Base-by-base conservation (phyloP, 2,329 filamentous ascomycete species). In the Alternaria ventricosa region DNA sequence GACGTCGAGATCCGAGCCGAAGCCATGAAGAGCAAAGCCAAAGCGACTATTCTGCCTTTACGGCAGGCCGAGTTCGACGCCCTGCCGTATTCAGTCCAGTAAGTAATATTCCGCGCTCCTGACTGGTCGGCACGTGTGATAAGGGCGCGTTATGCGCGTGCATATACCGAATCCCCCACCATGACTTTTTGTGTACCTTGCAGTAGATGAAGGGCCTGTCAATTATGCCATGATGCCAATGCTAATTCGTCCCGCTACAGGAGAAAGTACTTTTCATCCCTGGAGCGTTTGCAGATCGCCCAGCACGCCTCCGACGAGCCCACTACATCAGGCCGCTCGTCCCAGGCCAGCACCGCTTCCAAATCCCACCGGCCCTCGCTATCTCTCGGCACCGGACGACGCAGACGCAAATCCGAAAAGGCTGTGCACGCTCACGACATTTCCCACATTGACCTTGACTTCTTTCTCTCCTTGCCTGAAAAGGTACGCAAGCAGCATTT, bases 401-500 rank as follows among this genome's bases (percentile, higher is more conserved):
- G 66, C 70, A 77, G 44, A 72, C 77, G 61, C 82, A 83, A 68
- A 71, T 71, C 61, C 67, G 57, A 78, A 22, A 78, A 71, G 50
- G 58, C 71, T 47, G 71, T 60, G 57, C 69, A 73, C 53, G 67
- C 75, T 62, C 76, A 67, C 75, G 72, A 68, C 72, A 79, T 79
- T 66, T 80, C 85, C 57, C 84, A 85, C 59, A 84, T 85, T 28
- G 88, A 92, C 71, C 87, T 87, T 58, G 84, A 87, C 66, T 93
- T 91, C 83, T 94, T 90, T 76, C 83, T 89, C 57, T 87, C 85
- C 22, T 83, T 94, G 45, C 91, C 92, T 20, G 88, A 91, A 66
- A 93, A 93, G 79, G 86, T 93, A 67, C 89, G 88, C 74, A 87
- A 88, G 68, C 88, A 87, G 68, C 87, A 91, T 65, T 90, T 94